Conservation (phyloP, 306 rosid species). For the Quercus gilva region DNA sequence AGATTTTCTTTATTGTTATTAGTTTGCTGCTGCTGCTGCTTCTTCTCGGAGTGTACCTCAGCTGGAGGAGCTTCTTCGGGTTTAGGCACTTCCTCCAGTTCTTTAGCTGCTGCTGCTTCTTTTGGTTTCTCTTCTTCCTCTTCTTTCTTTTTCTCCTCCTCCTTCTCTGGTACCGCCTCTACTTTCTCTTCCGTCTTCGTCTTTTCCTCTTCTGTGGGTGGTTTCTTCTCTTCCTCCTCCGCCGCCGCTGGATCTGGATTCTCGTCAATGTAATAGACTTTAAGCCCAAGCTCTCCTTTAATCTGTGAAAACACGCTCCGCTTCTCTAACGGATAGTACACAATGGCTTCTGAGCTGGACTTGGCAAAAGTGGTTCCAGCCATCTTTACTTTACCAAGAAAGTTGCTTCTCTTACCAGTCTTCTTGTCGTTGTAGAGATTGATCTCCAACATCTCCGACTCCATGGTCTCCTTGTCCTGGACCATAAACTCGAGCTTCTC, state of each 20-base stretch:
- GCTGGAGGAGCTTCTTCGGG: slow-evolving; percentile 18
- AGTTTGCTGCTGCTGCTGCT: neutral
- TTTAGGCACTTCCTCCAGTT: slow-evolving; percentile 5
- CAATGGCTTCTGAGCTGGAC: slow-evolving; percentile 42
- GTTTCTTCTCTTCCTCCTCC: slow-evolving; percentile 28
- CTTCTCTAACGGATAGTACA: slow-evolving; percentile 80
- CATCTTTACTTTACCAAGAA: slow-evolving; percentile 79
- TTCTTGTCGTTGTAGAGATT: slow-evolving; percentile 81
- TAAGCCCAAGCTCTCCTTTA: slow-evolving; percentile 76
- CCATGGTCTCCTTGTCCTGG: slow-evolving; percentile 55
- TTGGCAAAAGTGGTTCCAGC: slow-evolving; percentile 49
- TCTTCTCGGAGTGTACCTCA: slow-evolving; percentile 35
- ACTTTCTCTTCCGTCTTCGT: slow-evolving; percentile 30
- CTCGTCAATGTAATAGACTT: slow-evolving; percentile 58
- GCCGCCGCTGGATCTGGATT: slow-evolving; percentile 30
- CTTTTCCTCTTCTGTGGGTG: slow-evolving; percentile 22
- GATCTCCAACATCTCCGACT: slow-evolving; percentile 52
- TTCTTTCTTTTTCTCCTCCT: slow-evolving; percentile 27
- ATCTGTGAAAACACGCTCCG: slow-evolving; percentile 88
- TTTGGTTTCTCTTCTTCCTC: slow-evolving; percentile 19
- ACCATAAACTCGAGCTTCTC: slow-evolving; percentile 75
- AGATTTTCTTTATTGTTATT: no score
- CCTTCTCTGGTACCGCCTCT: slow-evolving; percentile 14
- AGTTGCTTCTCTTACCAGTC: slow-evolving; percentile 63
- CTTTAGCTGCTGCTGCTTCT: slow-evolving; percentile 6